Percentiles rank a stretch among this genome's conserved stretches.
Evolutionary conservation across 2,329 filamentous ascomycete genomes (phyloP).

Genomic region (Alternaria burnsii): DNA sequence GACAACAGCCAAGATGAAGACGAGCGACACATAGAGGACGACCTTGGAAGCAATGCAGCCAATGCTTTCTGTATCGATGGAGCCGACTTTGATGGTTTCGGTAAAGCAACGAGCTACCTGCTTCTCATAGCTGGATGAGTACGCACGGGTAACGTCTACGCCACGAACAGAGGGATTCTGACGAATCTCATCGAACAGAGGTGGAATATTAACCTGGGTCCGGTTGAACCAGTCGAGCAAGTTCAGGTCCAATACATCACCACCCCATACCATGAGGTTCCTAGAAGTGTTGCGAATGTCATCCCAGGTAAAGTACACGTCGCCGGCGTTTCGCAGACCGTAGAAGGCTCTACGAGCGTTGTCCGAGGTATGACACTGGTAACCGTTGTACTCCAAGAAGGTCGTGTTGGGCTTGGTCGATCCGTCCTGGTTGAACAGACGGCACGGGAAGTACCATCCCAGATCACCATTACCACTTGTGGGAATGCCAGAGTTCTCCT

Average conservation of each 20-base stretch:
- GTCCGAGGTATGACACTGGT: constrained; percentile 83
- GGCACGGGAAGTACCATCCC: constrained; percentile 98
- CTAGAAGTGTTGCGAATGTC: constrained; percentile 88
- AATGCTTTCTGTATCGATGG: constrained; percentile 93
- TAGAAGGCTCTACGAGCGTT: constrained; percentile 79
- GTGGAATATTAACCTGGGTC: constrained; percentile 77
- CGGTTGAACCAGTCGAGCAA: constrained; percentile 90
- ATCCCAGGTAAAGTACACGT: constrained; percentile 96
- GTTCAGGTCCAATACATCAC: constrained; percentile 88
- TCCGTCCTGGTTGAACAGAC: constrained; percentile 90
- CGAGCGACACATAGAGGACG: constrained; percentile 90
- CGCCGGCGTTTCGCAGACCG: constrained; percentile 71
- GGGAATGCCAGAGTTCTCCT: constrained; percentile 77
- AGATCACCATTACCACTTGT: constrained; percentile 74
- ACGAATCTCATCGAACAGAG: constrained; percentile 80
- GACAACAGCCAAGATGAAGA: constrained; percentile 92
- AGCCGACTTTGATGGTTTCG: constrained; percentile 94
- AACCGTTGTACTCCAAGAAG: constrained; percentile 79
- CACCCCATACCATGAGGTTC: constrained; percentile 93
- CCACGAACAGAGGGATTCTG: constrained; percentile 77
- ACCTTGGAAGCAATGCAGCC: constrained; percentile 98
- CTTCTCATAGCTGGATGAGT: constrained; percentile 82
- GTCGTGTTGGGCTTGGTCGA: constrained; percentile 80
- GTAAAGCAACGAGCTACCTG: constrained; percentile 84
- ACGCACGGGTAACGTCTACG: constrained; percentile 86